Conservation (phyloP, 129 eudicot species). For the sunflower (Helianthus annuus) region HanXRQr2.0-SUNRISE NC_035449.2:189963217-189963716, state of each 20-base stretch:
- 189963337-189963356: conserved; percentile 50
- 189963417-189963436: conserved; percentile 20
- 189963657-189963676: conserved; percentile 82
- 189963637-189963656: conserved; percentile 72
- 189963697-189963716: conserved; percentile 45
- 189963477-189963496: conserved; percentile 76
- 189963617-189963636: conserved; percentile 57
- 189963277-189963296: too few relatives aligned
- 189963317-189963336: too few relatives aligned
- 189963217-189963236: too few relatives aligned
- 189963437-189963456: not conserved
- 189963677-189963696: conserved; percentile 41
- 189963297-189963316: too few relatives aligned
- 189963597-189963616: conserved; percentile 69
- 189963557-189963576: conserved; percentile 37
- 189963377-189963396: conserved; percentile 36
- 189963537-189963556: conserved; percentile 48
- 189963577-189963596: conserved; percentile 59
- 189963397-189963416: conserved; percentile 30
- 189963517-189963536: conserved; percentile 50
- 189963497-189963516: conserved; percentile 69
- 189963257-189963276: too few relatives aligned
- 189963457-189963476: conserved; percentile 49
- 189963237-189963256: too few relatives aligned
- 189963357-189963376: conserved; percentile 45